Evolutionary conservation across 2,329 filamentous ascomycete species (phyloP).

Genomic region (Aspergillus pseudonomiae): DNA sequence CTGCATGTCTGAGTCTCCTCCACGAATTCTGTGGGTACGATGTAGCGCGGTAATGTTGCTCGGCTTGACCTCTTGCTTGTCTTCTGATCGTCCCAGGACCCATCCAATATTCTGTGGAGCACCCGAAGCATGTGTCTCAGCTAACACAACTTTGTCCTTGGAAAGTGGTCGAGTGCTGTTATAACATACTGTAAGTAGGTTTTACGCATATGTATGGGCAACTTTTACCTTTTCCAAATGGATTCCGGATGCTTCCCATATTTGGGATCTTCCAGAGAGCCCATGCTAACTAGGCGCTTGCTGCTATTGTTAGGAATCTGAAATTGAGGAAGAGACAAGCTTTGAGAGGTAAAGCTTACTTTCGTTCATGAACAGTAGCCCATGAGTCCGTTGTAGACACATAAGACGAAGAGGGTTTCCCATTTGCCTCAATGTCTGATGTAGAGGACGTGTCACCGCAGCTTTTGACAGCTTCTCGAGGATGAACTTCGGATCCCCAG

Average conservation of each 20-base stretch:
- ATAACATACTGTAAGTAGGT: not conserved
- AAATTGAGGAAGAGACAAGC: not conserved
- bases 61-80: not conserved
- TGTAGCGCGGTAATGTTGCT: not conserved
- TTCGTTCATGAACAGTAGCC: constrained; percentile 24
- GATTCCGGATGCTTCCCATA: not conserved
- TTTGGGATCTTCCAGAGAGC: not conserved
- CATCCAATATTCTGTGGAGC: not conserved
- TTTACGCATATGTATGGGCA: not conserved
- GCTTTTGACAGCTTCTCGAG: constrained; percentile 5
- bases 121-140: not conserved
- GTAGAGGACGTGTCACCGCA: constrained; percentile 6
- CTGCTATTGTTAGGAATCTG: constrained; percentile 15
- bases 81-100: not conserved
- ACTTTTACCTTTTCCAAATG: constrained; percentile 10
- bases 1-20: constrained; percentile 1
- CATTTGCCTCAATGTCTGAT: constrained; percentile 15
- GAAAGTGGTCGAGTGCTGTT: not conserved
- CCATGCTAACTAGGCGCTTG: constrained; percentile 13
- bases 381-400: constrained; percentile 27
- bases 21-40: not conserved
- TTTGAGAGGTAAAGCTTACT: constrained; percentile 20
- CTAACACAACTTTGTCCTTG: not conserved
- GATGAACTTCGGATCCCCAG: constrained; percentile 21
- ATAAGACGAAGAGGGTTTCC: constrained; percentile 19